Evolutionary conservation across 345 rosid genomes (phyloP), one percentile per base, ranked within the genome.

Genomic region (Aurinia saxatilis): DNA sequence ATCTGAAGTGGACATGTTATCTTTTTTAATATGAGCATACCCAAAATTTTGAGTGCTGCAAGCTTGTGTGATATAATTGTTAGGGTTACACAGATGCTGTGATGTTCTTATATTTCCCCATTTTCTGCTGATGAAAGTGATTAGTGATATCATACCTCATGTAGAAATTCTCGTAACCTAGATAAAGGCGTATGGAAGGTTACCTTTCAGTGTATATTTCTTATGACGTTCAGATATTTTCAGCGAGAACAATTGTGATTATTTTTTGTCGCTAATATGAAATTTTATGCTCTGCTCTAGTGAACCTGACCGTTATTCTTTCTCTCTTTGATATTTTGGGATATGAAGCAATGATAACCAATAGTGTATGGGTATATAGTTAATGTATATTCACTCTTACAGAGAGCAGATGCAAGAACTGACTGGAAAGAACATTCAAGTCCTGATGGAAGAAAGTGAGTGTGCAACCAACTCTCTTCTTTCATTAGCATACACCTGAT

Each of bases 361-460:
- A 48, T 47, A 31, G 9, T 15, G 15, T 54, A 12, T 55, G 50
- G 42, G 51, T 47, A 15, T 33, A 63, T 69, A 46, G 51, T 59
- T 64, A 42, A 71, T 36, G 42, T 58, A 38, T 45, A 37, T 60
- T 49, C 18, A 7, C 50, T 64, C 44, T 75, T 67, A 61, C 95
- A 93, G 99, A 79, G 88, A 67, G 96, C 87, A 58, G 99, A 93
- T 82, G 96, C 96, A 39, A 66, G 83, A 57, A 90, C 97, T 30
- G 83, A 90, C 78, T 93, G 99, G 99, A 90, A 84, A 81, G 99
- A 93, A 78, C 82, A 77, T 73, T 71, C 82, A 5, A 85, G 99
- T 79, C 82, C 91, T 60, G 97, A 93, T 65, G 99, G 99, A 62
- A 87, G 87, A 76, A 85, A 76, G 99, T 93, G 59, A 33, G 93